Base-by-base conservation (phyloP, 305 asterid genomes). In the Fraxinus sp. region DNA sequence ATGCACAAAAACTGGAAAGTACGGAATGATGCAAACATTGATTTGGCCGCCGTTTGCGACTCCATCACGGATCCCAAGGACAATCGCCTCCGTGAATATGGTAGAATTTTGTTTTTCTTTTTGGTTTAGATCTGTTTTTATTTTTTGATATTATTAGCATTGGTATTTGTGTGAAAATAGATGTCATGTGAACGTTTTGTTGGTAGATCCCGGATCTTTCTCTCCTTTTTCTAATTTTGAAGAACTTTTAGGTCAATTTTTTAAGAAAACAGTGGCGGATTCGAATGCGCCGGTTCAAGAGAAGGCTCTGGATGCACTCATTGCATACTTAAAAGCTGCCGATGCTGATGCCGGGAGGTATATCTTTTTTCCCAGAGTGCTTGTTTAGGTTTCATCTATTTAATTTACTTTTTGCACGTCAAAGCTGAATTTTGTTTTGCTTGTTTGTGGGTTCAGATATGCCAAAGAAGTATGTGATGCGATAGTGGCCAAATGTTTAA, bases 1-100 rank as follows among this genome's bases (percentile, higher is more conserved):
- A 75, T 91, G 90, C 99, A 97, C 85, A 97, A 95, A 93, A 97
- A 95, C 84, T 97, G 99, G 99, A 97, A 97, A 86, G 98, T 97
- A 18, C 90, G 98, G 84, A 97, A 95, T 80, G 99, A 95, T 83
- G 99, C 91, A 36, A 97, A 97, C 83, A 93, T 97, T 84, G 98
- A 97, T 90, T 92, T 95, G 88, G 98, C 98, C 49, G 89, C 97
- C 30, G 90, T 95, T 78, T 95, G 97, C 87, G 97, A 92, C 86
- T 84, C 93, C 85, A 91, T 96, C 55, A 78, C 97, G 87, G 98
- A 96, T 92, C 97, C 98, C 83, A 95, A 95, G 93, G 98, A 96
- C 89, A 84, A 90, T 18, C 96, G 99, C 55, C 87, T 96, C 83
- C 95, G 97, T 62, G 98, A 95, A 91, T 94, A 94, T 70, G 98